phyloP scores from a whole-genome alignment of 257 asterid genomes.

The Plantago ovata region DNA sequence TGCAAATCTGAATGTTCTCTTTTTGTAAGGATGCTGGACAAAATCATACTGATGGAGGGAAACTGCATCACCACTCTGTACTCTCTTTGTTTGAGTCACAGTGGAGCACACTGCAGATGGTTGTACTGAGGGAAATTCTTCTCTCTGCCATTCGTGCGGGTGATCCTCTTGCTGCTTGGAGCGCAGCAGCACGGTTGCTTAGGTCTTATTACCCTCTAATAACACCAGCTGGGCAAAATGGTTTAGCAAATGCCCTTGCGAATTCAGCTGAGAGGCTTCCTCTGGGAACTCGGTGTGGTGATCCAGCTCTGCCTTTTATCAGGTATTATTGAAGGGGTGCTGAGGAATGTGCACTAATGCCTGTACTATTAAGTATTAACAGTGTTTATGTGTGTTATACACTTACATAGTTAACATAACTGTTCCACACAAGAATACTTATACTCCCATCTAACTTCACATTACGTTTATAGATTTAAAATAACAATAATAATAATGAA shows the following conservation, averaged over 20 bases:
- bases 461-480: too few species aligned
- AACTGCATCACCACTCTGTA: constrained; percentile 73
- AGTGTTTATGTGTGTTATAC: too few species aligned
- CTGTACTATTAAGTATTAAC: too few species aligned
- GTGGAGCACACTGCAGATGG: constrained; percentile 99
- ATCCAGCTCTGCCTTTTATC: constrained; percentile 94
- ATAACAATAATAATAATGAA: too few species aligned
- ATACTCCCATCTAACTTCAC: too few species aligned
- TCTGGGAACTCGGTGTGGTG: constrained; percentile 88
- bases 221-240: constrained; percentile 97
- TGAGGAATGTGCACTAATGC: too few species aligned
- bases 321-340: constrained; percentile 43
- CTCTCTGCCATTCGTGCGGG: constrained; percentile 96
- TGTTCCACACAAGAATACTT: too few species aligned
- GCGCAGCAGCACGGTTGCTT: constrained; percentile 98
- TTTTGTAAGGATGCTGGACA: constrained; percentile 54
- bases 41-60: constrained; percentile 61
- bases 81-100: constrained; percentile 90
- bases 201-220: constrained; percentile 96
- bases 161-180: constrained; percentile 99
- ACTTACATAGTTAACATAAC: too few species aligned
- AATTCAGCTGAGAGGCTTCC: constrained; percentile 94
- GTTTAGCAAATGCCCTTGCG: constrained; percentile 81
- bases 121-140: constrained; percentile 91
- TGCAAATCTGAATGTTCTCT: constrained; percentile 17